phyloP scores from a whole-genome alignment of 148 eudicot species.

The Fagopyrum esculentum region DNA sequence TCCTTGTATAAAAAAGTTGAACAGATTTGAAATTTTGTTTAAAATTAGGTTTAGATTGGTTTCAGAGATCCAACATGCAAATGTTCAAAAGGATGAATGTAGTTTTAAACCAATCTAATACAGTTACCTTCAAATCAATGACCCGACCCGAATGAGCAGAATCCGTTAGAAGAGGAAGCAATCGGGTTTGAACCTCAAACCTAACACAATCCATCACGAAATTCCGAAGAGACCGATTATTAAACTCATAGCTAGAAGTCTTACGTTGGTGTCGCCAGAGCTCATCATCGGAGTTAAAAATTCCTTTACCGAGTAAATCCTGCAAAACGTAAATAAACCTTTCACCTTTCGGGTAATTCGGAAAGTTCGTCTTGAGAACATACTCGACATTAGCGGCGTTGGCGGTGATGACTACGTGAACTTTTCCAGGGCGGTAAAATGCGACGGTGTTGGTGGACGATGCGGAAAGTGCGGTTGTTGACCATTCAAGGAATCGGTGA shows the following conservation, averaged over 20 bases:
- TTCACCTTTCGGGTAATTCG: constrained; percentile 47
- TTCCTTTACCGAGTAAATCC: constrained; percentile 6
- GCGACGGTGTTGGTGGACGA: constrained; percentile 31
- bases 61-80: too few relatives aligned
- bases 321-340: not conserved
- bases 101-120: not conserved
- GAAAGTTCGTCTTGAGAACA: constrained; percentile 42
- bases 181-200: not conserved
- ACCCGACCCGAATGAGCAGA: not conserved
- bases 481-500: constrained; percentile 13
- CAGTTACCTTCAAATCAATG: constrained; percentile 6
- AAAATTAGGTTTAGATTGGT: too few relatives aligned
- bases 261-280: too few relatives aligned
- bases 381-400: constrained; percentile 39
- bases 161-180: not conserved
- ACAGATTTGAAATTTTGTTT: too few relatives aligned
- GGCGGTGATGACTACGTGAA: constrained; percentile 44
- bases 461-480: constrained; percentile 25
- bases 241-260: constrained; percentile 12
- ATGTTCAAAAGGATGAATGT: too few relatives aligned
- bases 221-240: not conserved
- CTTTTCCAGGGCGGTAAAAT: constrained; percentile 33
- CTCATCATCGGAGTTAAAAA: constrained; percentile 11
- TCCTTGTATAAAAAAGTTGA: too few relatives aligned
- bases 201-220: constrained; percentile 7